Conservation (phyloP, 306 rosid species). For the Senna tora region DNA sequence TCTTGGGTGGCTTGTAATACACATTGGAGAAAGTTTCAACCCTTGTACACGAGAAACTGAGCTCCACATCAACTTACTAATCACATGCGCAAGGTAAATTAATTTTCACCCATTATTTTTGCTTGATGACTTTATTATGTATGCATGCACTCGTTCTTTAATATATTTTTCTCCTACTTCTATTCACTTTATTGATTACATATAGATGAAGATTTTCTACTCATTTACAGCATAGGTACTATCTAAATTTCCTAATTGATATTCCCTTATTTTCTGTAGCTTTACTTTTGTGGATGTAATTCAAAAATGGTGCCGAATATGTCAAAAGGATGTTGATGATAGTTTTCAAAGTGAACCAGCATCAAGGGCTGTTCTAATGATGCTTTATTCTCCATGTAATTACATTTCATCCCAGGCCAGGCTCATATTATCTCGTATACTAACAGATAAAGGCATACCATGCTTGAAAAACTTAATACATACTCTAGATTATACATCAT, state of each 20-base stretch:
- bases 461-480: slow-evolving; percentile 48
- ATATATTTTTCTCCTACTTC: slow-evolving; percentile 27
- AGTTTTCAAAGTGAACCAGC: slow-evolving; percentile 64
- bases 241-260: slow-evolving; percentile 28
- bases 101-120: slow-evolving; percentile 28
- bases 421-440: slow-evolving; percentile 52
- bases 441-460: slow-evolving; percentile 45
- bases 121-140: slow-evolving; percentile 18
- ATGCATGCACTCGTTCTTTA: slow-evolving; percentile 12
- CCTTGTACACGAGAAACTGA: slow-evolving; percentile 45
- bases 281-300: slow-evolving; percentile 58
- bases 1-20: slow-evolving; percentile 81
- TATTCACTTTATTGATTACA: slow-evolving; percentile 34
- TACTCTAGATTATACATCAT: slow-evolving; percentile 55
- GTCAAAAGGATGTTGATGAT: slow-evolving; percentile 52
- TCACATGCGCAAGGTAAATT: slow-evolving; percentile 76
- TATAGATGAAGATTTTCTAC: slow-evolving; percentile 16
- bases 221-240: slow-evolving; percentile 29
- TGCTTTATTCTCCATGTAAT: slow-evolving; percentile 83
- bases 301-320: slow-evolving; percentile 55
- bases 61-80: slow-evolving; percentile 55
- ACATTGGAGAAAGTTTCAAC: slow-evolving; percentile 63
- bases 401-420: slow-evolving; percentile 64
- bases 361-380: slow-evolving; percentile 77
- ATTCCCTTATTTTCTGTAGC: slow-evolving; percentile 46